These are phyloP conservation scores for Paraleonurus japonicus DNA, from an alignment of 257 asterid genomes.

Conservation along the genomic window DNA sequence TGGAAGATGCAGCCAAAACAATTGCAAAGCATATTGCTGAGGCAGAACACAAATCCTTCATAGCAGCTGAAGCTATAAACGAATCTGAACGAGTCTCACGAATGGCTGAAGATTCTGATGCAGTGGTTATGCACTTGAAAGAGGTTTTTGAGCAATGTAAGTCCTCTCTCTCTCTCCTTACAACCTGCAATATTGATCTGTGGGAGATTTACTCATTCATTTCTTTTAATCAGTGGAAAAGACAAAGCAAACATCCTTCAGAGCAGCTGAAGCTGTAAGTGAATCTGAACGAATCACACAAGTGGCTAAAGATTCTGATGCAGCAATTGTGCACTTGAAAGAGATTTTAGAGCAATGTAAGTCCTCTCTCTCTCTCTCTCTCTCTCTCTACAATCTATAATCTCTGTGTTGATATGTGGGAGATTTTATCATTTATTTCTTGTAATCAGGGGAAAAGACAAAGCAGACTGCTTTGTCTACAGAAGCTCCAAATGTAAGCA, in stretches of 20 bases:
- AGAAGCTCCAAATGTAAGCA: background rate
- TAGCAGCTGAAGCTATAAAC: slow-evolving; percentile 47
- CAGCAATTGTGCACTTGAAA: slow-evolving; percentile 22
- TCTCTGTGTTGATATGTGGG: background rate
- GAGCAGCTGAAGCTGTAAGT: slow-evolving; percentile 44
- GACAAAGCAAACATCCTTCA: slow-evolving; percentile 29
- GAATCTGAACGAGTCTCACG: slow-evolving; percentile 46
- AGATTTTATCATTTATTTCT: slow-evolving; percentile 16
- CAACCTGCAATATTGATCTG: background rate
- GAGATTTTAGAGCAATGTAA: slow-evolving; percentile 34
- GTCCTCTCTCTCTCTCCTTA: background rate
- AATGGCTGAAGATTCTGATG: slow-evolving; percentile 50
- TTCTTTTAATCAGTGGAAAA: slow-evolving; percentile 25
- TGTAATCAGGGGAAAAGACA: slow-evolving; percentile 28
- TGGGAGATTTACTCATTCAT: slow-evolving; percentile 7
- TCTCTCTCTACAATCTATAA: background rate
- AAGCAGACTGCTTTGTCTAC: slow-evolving; percentile 29
- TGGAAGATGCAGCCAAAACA: slow-evolving; percentile 35
- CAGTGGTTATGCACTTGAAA: slow-evolving; percentile 23
- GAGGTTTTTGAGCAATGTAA: slow-evolving; percentile 32
- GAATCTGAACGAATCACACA: slow-evolving; percentile 44
- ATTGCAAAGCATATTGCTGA: slow-evolving; percentile 49
- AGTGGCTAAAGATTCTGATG: slow-evolving; percentile 46
- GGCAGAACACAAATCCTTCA: slow-evolving; percentile 45
- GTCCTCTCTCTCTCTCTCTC: background rate